phyloP scores from a whole-genome alignment of 331 rosid genomes.

The Cydonia oblonga region DNA sequence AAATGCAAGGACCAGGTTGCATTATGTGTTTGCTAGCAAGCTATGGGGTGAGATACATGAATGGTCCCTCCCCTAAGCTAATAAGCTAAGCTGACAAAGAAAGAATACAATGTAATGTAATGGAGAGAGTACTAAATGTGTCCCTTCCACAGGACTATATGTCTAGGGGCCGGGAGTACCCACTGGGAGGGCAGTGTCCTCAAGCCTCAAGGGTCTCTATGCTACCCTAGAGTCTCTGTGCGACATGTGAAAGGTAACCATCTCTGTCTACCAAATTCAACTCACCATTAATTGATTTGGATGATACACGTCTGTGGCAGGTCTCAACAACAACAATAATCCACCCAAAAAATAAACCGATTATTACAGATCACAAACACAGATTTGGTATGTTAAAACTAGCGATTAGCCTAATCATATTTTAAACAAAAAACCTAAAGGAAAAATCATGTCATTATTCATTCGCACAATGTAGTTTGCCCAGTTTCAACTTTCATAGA shows the following conservation, averaged over 20 bases:
- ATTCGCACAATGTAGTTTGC: background rate
- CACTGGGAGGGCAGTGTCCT: background rate
- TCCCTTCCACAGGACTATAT: conserved; percentile 23
- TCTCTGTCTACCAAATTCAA: background rate
- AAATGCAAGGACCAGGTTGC: background rate
- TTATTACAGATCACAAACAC: too few relatives aligned
- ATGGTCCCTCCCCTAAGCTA: background rate
- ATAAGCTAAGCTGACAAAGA: background rate
- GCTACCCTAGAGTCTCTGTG: background rate
- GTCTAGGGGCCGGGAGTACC: background rate
- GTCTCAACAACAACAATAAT: background rate
- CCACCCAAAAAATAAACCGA: background rate
- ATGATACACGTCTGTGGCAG: background rate
- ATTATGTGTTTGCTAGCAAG: background rate
- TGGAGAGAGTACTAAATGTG: conserved; percentile 41
- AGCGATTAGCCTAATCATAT: background rate
- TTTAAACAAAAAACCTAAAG: too few relatives aligned
- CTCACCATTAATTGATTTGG: background rate
- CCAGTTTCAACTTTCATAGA: too few relatives aligned
- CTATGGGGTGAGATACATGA: background rate
- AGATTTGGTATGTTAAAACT: background rate
- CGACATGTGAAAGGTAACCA: background rate
- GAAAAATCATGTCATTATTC: background rate
- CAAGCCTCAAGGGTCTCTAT: background rate
- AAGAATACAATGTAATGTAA: conserved; percentile 2